Conservation (phyloP, 148 eudicot species). For the Vaccinium vitisidaea region DNA sequence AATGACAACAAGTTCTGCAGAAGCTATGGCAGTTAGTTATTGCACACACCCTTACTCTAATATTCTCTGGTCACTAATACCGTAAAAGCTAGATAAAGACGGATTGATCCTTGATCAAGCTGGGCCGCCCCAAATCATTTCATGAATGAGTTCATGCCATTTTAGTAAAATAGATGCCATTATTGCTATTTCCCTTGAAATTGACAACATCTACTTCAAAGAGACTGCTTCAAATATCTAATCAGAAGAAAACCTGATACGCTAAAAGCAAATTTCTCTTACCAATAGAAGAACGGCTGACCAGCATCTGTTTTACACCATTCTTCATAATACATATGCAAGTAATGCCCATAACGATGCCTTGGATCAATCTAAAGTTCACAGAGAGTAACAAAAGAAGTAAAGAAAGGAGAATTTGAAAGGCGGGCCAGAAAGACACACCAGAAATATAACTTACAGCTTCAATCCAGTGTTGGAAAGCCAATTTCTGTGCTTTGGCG, state of each 20-base stretch:
- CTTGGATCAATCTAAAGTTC: constrained; percentile 83
- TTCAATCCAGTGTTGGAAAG: constrained; percentile 97
- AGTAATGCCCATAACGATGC: constrained; percentile 91
- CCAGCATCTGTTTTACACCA: constrained; percentile 74
- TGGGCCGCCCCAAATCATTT: not conserved
- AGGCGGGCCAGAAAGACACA: not conserved
- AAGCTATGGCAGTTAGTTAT: not conserved
- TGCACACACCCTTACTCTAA: not conserved
- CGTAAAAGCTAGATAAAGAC: not conserved
- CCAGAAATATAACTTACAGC: constrained; percentile 50
- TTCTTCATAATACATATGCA: constrained; percentile 77
- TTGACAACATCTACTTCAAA: not conserved
- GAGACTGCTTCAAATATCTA: not conserved
- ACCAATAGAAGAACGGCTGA: constrained; percentile 98
- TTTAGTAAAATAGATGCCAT: not conserved
- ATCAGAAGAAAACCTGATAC: not conserved
- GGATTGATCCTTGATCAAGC: not conserved
- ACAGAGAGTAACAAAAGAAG: not conserved
- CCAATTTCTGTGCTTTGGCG: constrained; percentile 80
- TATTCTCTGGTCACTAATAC: not conserved
- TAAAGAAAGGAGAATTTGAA: not conserved
- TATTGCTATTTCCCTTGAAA: not conserved
- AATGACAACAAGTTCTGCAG: not conserved
- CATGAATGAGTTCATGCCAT: not conserved
- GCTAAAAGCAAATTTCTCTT: constrained; percentile 22